Base-by-base conservation (phyloP, 176 grass and related monocot genomes). In the Rhynchospora tenuis region DNA sequence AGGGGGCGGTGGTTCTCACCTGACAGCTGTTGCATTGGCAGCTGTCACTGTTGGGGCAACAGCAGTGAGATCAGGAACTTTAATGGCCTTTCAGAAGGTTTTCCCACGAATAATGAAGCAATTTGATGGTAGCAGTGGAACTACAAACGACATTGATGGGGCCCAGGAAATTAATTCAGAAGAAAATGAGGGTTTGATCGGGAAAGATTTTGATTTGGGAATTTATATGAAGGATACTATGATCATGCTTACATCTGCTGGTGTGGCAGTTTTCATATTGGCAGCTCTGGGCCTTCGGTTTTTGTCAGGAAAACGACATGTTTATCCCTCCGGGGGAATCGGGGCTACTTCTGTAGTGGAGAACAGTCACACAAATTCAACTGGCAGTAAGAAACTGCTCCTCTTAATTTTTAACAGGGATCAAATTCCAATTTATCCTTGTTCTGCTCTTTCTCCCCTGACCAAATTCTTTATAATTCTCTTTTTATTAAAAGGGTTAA, bases 21-120 rank as follows among this genome's bases (percentile, higher is more conserved):
- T 99, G 88, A 90, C 93, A 38, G 92, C 96, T 86, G 93, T 93
- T 76, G 89, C 96, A 38, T 93, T 99, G 79, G 93, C 91, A 82
- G 92, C 90, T 88, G 85, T 94, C 75, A 80, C 89, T 60, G 91
- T 93, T 83, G 90, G 90, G 90, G 88, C 94, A 86, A 92, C 94
- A 66, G 90, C 89, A 0, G 90, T 94, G 22, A 99, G 91, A 78
- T 95, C 93, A 80, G 93, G 86, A 87, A 93, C 93, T 66, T 76
- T 99, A 87, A 88, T 91, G 82, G 96, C 96, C 46, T 91, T 99
- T 63, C 89, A 46, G 24, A 95, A 93, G 88, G 88, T 99, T 82
- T 95, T 99, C 81, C 96, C 93, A 65, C 65, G 91, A 47, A 86
- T 91, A 22, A 87, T 93, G 69, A 85, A 89, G 52, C 73, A 88